Evolutionary conservation across 139 green algal species (phyloP).

Genomic region (Nannochloris sp.): DNA sequence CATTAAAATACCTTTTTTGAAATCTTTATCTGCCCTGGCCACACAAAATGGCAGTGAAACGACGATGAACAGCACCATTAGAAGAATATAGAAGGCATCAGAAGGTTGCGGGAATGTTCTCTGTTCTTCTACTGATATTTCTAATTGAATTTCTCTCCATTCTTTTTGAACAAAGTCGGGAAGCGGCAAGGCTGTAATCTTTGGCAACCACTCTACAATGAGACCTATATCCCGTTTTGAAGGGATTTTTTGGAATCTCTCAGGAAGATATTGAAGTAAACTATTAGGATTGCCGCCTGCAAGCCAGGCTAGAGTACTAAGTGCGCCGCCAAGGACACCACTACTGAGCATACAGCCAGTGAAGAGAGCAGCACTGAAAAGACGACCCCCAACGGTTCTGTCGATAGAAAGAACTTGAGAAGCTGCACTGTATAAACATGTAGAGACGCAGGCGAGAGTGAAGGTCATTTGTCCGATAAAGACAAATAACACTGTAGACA

Average conservation of each 20-base stretch:
- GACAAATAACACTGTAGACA: conserved; percentile 1
- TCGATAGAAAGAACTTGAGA: conserved; percentile 16
- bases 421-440: conserved; percentile 3
- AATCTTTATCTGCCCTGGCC: neutral
- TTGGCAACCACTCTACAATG: neutral
- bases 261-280: conserved; percentile 3
- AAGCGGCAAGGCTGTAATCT: conserved; percentile 3
- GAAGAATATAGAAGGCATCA: neutral
- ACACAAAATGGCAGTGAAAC: neutral
- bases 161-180: neutral
- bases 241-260: neutral
- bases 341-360: conserved; percentile 8
- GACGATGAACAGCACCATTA: conserved; percentile 10
- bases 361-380: conserved; percentile 8
- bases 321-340: neutral
- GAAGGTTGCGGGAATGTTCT: neutral
- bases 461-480: neutral
- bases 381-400: conserved; percentile 8
- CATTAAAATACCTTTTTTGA: conserved; percentile 6
- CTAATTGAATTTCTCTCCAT: neutral
- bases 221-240: neutral
- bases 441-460: conserved; percentile 4
- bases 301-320: conserved; percentile 17
- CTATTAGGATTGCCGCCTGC: neutral
- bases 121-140: neutral